Conservation (phyloP, 768 basidiomycete genomes). For the Leucocoprinus sp. region DNA sequence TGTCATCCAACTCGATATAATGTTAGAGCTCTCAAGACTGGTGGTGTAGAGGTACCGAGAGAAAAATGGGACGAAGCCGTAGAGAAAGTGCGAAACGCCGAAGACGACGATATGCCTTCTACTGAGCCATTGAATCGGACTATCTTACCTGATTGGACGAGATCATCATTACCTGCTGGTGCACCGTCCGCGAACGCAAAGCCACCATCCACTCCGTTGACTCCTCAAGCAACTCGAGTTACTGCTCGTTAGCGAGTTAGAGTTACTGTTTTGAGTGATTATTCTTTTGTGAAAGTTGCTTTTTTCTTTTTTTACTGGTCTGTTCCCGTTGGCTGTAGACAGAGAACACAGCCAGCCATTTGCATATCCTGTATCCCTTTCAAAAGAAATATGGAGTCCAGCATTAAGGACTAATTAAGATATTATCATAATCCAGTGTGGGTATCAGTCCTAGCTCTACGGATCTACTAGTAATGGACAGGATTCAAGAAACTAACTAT, state of each 20-base stretch:
- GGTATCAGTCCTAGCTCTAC: too few species aligned
- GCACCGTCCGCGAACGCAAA: slow-evolving; percentile 48
- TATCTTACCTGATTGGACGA: slow-evolving; percentile 79
- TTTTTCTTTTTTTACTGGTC: too few species aligned
- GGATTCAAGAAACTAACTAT: too few species aligned
- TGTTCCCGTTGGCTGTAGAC: too few species aligned
- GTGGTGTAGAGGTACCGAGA: slow-evolving; percentile 71
- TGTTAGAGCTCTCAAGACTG: slow-evolving; percentile 73
- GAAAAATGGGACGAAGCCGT: slow-evolving; percentile 83
- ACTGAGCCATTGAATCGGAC: slow-evolving; percentile 21
- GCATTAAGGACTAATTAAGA: too few species aligned
- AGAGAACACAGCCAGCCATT: too few species aligned
- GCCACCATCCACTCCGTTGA: slow-evolving; percentile 1
- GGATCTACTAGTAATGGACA: too few species aligned
- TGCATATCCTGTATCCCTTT: too few species aligned
- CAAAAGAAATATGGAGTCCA: too few species aligned
- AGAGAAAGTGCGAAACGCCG: slow-evolving; percentile 30
- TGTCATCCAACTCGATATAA: slow-evolving; percentile 1
- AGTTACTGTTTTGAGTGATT: not conserved
- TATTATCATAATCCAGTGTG: too few species aligned
- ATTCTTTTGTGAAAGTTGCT: too few species aligned
- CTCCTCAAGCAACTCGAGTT: slow-evolving; percentile 1
- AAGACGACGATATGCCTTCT: slow-evolving; percentile 19
- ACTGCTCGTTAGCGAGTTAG: not conserved
- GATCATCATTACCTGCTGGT: slow-evolving; percentile 49